Base-by-base conservation (phyloP, 768 basidiomycete species). In the Mycena vulgaris region DNA sequence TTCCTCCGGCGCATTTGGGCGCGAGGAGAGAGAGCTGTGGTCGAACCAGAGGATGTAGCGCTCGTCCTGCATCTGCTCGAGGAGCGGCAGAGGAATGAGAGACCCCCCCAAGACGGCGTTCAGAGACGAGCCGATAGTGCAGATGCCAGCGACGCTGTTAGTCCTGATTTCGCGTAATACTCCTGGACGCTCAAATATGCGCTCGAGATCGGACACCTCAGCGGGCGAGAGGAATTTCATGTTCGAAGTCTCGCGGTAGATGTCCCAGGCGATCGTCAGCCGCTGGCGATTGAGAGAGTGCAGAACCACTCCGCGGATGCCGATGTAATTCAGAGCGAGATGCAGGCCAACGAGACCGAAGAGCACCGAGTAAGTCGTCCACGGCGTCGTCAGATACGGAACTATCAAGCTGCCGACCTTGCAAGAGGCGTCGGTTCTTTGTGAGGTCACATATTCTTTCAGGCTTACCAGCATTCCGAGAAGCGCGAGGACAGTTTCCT, bases 401-500 rank as follows among this genome's bases (percentile, higher is more conserved):
- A 93, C 85, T 10, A 92, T 78, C n/a, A 89, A 72, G 3, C 87
- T 87, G 9, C 91, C 91, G 17, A 88, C 83, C 92, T 63, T 30
- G 23, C 13, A 16, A 56, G 31, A 31, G 16, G 52, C 25, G 48
- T 64, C 19, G 40, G 31, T 42, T 42, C 13, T 45, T 48, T 25
- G 0, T 17, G 14, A 49, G n/a, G 3, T 28, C 11, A 37, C 27
- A 19, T 23, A 25, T 57, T 45, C 28, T 47, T 33, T 23, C 16
- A 3, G 25, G 74, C 89, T 75, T 64, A 92, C 92, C 77, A 93
- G 75, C 87, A 92, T 90, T 23, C 92, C 92, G 1, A 89, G 74
- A 33, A 93, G 85, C 1, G 89, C 89, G 3, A 93, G 80, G 0
- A 92, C 88, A 0, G 92, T 93, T 78, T 93, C 91, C 69, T 90